Evolutionary conservation across 2,329 filamentous ascomycete species (phyloP).

Genomic region (Ophiocordyceps sinensis): DNA sequence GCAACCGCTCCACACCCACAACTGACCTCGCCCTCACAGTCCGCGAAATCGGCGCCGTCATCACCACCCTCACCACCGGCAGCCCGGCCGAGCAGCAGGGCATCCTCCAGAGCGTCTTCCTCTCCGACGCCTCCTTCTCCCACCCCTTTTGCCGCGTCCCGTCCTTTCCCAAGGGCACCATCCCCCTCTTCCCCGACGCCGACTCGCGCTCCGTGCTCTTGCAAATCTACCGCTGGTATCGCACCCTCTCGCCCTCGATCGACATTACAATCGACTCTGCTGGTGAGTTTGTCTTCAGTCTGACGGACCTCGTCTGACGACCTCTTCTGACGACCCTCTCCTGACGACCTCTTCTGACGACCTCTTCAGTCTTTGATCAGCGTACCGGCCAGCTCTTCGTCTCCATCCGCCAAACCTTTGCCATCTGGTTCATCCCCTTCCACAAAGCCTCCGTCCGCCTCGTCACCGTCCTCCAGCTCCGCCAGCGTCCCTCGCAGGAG

Average conservation of each 20-base stretch:
- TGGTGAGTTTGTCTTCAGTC: conserved; percentile 19
- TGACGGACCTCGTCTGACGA: too few relatives aligned
- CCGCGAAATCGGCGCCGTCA: conserved; percentile 48
- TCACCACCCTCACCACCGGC: conserved; percentile 54
- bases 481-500: conserved; percentile 22
- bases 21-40: background rate
- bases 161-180: conserved; percentile 25
- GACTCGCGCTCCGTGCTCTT: conserved; percentile 54
- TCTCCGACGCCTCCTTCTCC: conserved; percentile 54
- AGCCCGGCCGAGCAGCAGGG: conserved; percentile 49
- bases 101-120: conserved; percentile 59
- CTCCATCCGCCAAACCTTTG: conserved; percentile 59
- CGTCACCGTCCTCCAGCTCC: conserved; percentile 52
- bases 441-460: conserved; percentile 54
- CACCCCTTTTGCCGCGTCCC: conserved; percentile 68
- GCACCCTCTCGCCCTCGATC: conserved; percentile 64
- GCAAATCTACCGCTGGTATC: conserved; percentile 70
- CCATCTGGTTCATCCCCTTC: conserved; percentile 64
- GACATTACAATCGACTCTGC: conserved; percentile 48
- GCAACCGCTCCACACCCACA: too few relatives aligned
- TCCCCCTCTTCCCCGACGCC: conserved; percentile 26
- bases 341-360: conserved; percentile 6
- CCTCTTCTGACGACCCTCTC: too few relatives aligned
- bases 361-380: conserved; percentile 48
- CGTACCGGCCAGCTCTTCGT: conserved; percentile 55